Conservation (phyloP, 352 stramenopile genomes). For the Globisporangium emineosum region DNA sequence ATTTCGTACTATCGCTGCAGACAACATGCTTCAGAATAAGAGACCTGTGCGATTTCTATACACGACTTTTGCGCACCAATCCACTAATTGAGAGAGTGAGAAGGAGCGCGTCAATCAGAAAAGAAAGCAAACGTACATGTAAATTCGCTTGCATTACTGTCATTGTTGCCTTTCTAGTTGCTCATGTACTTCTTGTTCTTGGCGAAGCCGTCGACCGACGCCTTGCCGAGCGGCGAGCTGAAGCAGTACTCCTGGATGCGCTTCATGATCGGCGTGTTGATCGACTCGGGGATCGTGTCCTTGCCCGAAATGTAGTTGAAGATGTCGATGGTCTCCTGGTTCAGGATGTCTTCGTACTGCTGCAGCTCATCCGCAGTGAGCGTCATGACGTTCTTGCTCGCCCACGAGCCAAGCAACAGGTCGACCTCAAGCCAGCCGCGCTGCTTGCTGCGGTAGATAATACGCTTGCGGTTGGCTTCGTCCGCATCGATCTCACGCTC, state of each 20-base stretch:
- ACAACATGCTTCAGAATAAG: constrained; percentile 7
- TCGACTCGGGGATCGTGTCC: constrained; percentile 66
- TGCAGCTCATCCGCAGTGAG: constrained; percentile 82
- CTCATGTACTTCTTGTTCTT: constrained; percentile 86
- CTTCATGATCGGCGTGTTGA: constrained; percentile 90
- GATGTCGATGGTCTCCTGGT: constrained; percentile 98
- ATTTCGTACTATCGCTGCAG: constrained; percentile 54
- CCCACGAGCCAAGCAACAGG: constrained; percentile 93
- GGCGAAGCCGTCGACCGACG: constrained; percentile 64
- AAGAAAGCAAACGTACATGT: neutral
- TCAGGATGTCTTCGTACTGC: constrained; percentile 95
- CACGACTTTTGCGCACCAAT: neutral
- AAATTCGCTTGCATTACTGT: neutral
- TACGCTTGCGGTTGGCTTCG: constrained; percentile 84
- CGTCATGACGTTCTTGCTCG: constrained; percentile 87
- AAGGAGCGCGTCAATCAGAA: too few species aligned
- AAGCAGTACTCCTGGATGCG: constrained; percentile 90
- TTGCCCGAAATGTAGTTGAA: constrained; percentile 96
- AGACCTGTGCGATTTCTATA: neutral
- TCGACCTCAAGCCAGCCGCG: constrained; percentile 96
- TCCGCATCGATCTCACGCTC: constrained; percentile 47
- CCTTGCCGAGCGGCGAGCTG: constrained; percentile 88
- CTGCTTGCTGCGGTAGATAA: constrained; percentile 96
- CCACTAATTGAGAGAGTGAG: neutral
- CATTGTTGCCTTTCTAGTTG: constrained; percentile 41